phyloP scores from a whole-genome alignment of 2,329 filamentous ascomycete species.

The Fulvia fulva region DNA sequence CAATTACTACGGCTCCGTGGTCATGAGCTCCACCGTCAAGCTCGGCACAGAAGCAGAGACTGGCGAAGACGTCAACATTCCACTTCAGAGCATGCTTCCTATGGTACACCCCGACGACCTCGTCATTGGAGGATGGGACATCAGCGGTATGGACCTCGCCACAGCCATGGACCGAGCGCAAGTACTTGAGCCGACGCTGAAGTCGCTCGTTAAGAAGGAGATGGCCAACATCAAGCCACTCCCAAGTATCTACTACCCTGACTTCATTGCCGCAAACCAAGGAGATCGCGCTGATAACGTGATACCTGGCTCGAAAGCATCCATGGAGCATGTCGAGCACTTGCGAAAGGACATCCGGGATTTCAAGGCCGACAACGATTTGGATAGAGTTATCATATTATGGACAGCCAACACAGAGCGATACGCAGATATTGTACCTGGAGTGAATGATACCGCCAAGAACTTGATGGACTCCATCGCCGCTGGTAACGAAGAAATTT shows the following conservation, averaged over 20 bases:
- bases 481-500: conserved; percentile 80
- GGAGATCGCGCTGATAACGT: conserved; percentile 93
- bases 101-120: conserved; percentile 92
- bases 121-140: conserved; percentile 94
- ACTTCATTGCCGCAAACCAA: conserved; percentile 99
- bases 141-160: conserved; percentile 83
- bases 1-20: conserved; percentile 97
- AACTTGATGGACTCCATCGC: conserved; percentile 88
- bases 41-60: conserved; percentile 83
- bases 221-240: conserved; percentile 85
- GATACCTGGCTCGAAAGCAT: conserved; percentile 77
- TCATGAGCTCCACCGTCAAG: conserved; percentile 98
- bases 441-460: conserved; percentile 94
- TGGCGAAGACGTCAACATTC: conserved; percentile 87
- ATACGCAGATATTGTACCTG: conserved; percentile 79
- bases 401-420: conserved; percentile 99
- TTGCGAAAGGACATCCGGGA: conserved; percentile 89
- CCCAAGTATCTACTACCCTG: conserved; percentile 95
- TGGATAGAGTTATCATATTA: conserved; percentile 95
- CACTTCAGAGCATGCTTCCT: conserved; percentile 88
- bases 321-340: conserved; percentile 81
- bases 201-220: conserved; percentile 85
- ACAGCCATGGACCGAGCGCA: conserved; percentile 92
- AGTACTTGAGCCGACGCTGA: conserved; percentile 93
- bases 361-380: conserved; percentile 78